Conservation (phyloP, 495 filamentous ascomycete species). For the Amphirosellinia nigrospora region DNA sequence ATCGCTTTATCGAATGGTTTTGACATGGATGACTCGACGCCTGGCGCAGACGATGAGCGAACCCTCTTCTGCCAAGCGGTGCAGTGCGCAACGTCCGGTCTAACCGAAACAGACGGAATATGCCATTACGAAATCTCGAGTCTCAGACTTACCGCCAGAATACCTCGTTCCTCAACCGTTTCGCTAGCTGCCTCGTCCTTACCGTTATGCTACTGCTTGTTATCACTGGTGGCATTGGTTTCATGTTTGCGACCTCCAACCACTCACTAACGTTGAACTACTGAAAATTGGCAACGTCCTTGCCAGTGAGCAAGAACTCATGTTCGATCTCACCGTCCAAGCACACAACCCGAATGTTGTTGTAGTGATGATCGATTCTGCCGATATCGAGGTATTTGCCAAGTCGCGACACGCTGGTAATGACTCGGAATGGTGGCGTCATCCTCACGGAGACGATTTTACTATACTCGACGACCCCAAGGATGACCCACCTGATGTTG, state of each 20-base stretch:
- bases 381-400: slow-evolving; percentile 91
- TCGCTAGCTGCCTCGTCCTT: slow-evolving; percentile 80
- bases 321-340: slow-evolving; percentile 88
- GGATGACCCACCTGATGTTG: slow-evolving; percentile 64
- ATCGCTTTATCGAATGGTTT: slow-evolving; percentile 52
- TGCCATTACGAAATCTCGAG: slow-evolving; percentile 71
- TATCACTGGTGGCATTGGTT: slow-evolving; percentile 79
- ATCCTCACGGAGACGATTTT: slow-evolving; percentile 55
- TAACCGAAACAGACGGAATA: slow-evolving; percentile 64
- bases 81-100: slow-evolving; percentile 62
- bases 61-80: slow-evolving; percentile 68
- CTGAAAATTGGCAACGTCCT: slow-evolving; percentile 84
- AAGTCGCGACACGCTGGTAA: slow-evolving; percentile 85
- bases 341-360: slow-evolving; percentile 93
- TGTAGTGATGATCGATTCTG: slow-evolving; percentile 77
- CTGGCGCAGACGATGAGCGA: slow-evolving; percentile 86
- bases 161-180: slow-evolving; percentile 69
- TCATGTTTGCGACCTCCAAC: slow-evolving; percentile 90
- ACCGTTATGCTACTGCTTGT: slow-evolving; percentile 76
- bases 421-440: slow-evolving; percentile 73
- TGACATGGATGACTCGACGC: slow-evolving; percentile 57
- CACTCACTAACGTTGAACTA: slow-evolving; percentile 76
- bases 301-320: slow-evolving; percentile 92
- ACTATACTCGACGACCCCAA: slow-evolving; percentile 57
- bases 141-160: slow-evolving; percentile 68